Evolutionary conservation across 2,329 filamentous ascomycete genomes (phyloP).

Genomic region (Hypoxylon sp.): DNA sequence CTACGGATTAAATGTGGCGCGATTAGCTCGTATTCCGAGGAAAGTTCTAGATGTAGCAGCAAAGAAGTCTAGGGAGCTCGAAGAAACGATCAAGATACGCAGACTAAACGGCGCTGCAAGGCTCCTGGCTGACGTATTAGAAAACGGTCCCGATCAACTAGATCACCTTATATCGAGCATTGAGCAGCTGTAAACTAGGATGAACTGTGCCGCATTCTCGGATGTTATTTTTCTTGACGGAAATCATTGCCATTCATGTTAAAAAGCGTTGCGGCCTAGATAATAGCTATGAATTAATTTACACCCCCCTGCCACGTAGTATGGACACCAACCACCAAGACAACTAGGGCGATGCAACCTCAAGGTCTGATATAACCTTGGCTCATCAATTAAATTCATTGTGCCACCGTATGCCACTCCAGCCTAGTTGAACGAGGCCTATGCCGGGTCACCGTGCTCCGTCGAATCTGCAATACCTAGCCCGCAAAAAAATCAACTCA

Average conservation of each 20-base stretch:
- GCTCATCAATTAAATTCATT: neutral
- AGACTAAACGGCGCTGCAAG: slow-evolving; percentile 67
- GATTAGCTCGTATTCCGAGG: slow-evolving; percentile 84
- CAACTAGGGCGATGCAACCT: slow-evolving; percentile 25
- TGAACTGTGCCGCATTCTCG: slow-evolving; percentile 28
- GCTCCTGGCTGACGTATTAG: slow-evolving; percentile 61
- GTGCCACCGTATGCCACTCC: neutral
- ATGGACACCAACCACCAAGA: slow-evolving; percentile 20
- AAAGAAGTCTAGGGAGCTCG: slow-evolving; percentile 84
- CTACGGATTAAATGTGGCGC: slow-evolving; percentile 94
- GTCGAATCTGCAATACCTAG: neutral
- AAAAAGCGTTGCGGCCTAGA: slow-evolving; percentile 19
- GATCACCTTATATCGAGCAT: slow-evolving; percentile 69
- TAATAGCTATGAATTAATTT: slow-evolving; percentile 35
- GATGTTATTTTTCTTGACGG: slow-evolving; percentile 4
- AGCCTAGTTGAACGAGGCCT: neutral
- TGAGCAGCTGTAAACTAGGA: slow-evolving; percentile 67
- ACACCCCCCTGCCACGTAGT: slow-evolving; percentile 24
- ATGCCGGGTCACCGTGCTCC: neutral
- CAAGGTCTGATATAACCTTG: slow-evolving; percentile 8
- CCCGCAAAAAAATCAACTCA: neutral
- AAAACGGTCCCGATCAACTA: slow-evolving; percentile 59
- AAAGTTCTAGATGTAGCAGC: slow-evolving; percentile 83
- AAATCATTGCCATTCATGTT: slow-evolving; percentile 26
- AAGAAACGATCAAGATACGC: slow-evolving; percentile 77